Evolutionary conservation across 257 asterid species (phyloP).

Genomic region (Solanum tacnaense): DNA sequence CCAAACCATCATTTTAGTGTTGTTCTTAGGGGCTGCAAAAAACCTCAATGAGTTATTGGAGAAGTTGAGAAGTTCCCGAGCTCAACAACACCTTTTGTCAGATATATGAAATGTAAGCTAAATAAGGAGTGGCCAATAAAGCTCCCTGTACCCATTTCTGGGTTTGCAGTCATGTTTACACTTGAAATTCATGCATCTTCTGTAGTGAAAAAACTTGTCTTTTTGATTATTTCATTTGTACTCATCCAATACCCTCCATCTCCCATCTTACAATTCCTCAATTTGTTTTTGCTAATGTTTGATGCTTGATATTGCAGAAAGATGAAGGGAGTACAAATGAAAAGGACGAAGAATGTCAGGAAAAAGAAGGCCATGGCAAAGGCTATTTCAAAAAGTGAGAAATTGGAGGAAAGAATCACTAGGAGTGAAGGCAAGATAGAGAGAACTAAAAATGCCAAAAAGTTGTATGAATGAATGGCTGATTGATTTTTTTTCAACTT

Average conservation of each 20-base stretch:
- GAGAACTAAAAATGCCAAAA: slow-evolving; percentile 52
- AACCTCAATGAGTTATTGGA: too few relatives aligned
- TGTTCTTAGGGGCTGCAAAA: neutral
- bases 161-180: neutral
- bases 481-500: too few relatives aligned
- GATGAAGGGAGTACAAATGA: slow-evolving; percentile 46
- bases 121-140: too few relatives aligned
- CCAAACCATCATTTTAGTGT: neutral
- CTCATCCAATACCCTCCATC: neutral
- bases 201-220: neutral
- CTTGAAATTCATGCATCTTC: neutral
- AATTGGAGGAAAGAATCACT: slow-evolving; percentile 27
- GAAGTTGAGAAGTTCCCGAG: too few relatives aligned
- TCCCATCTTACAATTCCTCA: neutral
- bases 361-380: slow-evolving; percentile 63
- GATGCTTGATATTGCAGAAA: slow-evolving; percentile 29
- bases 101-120: too few relatives aligned
- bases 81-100: too few relatives aligned
- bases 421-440: slow-evolving; percentile 40
- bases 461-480: slow-evolving; percentile 25
- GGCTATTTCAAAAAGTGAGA: slow-evolving; percentile 48
- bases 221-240: too few relatives aligned
- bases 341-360: slow-evolving; percentile 51
- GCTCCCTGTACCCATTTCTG: neutral
- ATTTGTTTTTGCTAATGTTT: neutral